A percentile compares a stretch with the other conserved stretches of the same genome.
Conservation (phyloP, 306 rosid species). For the Cyamopsis tetragonoloba region DNA sequence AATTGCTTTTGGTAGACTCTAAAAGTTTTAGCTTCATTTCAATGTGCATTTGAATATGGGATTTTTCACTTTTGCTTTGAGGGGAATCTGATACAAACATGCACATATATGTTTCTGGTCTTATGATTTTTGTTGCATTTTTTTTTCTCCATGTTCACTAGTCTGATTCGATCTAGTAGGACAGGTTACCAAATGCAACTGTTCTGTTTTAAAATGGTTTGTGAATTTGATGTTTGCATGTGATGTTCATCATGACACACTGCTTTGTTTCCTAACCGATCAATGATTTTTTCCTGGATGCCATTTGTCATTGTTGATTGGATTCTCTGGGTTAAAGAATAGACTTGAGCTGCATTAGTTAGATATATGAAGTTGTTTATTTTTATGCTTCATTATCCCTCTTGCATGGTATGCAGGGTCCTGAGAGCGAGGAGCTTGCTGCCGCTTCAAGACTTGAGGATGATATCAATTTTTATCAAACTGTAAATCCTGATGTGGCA, state of each 20-base stretch:
- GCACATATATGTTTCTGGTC: no score
- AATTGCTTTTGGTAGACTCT: no score
- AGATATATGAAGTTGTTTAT: not conserved
- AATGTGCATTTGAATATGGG: no score
- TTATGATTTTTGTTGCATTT: not conserved
- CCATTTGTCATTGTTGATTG: not conserved
- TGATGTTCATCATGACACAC: not conserved
- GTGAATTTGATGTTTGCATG: not conserved
- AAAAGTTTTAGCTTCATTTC: no score
- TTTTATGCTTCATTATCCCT: slow-evolving; percentile 14
- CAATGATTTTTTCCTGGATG: not conserved
- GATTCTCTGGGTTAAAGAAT: slow-evolving; percentile 9
- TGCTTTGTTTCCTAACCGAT: not conserved
- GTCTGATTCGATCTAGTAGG: not conserved
- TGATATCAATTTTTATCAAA: slow-evolving; percentile 89
- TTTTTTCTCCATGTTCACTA: not conserved
- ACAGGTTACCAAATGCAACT: not conserved
- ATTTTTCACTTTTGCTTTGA: no score
- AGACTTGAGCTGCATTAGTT: not conserved
- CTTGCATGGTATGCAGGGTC: slow-evolving; percentile 48
- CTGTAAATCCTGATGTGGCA: slow-evolving; percentile 80
- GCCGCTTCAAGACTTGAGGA: slow-evolving; percentile 93
- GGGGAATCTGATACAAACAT: no score
- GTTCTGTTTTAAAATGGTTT: not conserved
- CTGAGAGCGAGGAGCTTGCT: slow-evolving; percentile 89